Evolutionary conservation across 2,329 filamentous ascomycete species (phyloP), one percentile per base, ranked within the genome.

Genomic region (Cordyceps tenuipes): DNA sequence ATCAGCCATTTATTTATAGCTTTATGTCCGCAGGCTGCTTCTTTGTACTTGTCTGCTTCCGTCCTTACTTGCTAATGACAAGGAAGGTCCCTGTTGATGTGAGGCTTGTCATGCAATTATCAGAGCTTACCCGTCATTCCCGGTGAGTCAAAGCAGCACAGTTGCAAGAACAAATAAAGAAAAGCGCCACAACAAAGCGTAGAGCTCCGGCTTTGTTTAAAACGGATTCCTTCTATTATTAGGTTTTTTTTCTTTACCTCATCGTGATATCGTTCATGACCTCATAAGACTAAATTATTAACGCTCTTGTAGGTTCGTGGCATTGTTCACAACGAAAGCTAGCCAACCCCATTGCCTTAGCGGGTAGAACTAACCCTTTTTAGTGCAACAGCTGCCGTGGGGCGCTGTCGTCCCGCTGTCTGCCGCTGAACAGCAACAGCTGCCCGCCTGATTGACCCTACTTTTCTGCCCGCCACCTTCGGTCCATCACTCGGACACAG

Each of bases 401-500:
- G 34, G 34, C 34, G 34, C 5, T 36, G 5, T 36, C 10, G 34
- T 10, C 57, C 57, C 49, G 57, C 57, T 47, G 48, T 47, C 23
- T 39, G 39, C 39, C 57, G 57, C 47, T 26, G 49, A 17, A 10
- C 26, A 43, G 34, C 48, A 51, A 59, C 36, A 36, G 34, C 5
- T 5, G 29, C 29, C 29, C 4, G 29, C 6, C 34, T 36, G 34
- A 36, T 36, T 36, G 34, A 29, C 29, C 29, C 34, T 36, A 13
- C 29, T 8, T 36, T 36, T 47, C 21, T 52, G 49, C 57, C 57
- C 41, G 57, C 48, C 57, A 52, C 48, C 41, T 36, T 47, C 26
- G 57, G 50, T 57, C 55, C 56, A 50, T 50, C 56, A 43, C 26
- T 58, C 21, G 47, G 56, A 58, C 56, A 50, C 47, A 44, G 56